Conservation (phyloP, 2,329 filamentous ascomycete species). For the Fusarium austroafricanum region DNA sequence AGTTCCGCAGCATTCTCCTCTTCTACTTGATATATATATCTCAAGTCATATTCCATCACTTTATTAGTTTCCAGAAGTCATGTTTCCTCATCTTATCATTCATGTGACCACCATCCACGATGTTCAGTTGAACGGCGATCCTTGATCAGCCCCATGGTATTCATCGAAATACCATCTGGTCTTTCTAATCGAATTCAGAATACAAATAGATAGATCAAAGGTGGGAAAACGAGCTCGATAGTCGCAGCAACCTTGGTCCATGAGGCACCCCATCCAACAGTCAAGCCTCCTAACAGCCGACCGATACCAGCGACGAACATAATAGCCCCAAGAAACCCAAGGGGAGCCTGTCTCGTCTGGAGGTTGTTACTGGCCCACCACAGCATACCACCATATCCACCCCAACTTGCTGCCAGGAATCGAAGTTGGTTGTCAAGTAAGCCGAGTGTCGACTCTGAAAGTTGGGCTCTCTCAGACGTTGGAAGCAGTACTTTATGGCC, state of each 20-base stretch:
- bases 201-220: constrained; percentile 2
- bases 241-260: constrained; percentile 10
- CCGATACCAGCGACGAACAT: constrained; percentile 5
- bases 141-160: no score
- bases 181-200: neutral
- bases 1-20: no score
- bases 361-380: constrained; percentile 4
- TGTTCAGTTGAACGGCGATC: no score
- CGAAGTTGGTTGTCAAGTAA: constrained; percentile 11
- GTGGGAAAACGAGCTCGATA: neutral
- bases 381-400: neutral
- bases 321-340: neutral
- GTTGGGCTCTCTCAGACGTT: neutral
- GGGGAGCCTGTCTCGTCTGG: neutral
- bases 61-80: no score
- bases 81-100: no score
- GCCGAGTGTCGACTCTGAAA: neutral
- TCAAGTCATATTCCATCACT: no score
- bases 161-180: no score
- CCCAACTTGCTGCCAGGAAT: constrained; percentile 7
- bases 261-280: neutral
- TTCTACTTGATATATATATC: no score
- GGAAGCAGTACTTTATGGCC: constrained; percentile 11
- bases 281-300: neutral
- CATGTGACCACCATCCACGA: no score